These are phyloP conservation scores for Chaetomium strumarium DNA, from an alignment of 2,329 filamentous ascomycete species.

Conservation along the genomic window DNA sequence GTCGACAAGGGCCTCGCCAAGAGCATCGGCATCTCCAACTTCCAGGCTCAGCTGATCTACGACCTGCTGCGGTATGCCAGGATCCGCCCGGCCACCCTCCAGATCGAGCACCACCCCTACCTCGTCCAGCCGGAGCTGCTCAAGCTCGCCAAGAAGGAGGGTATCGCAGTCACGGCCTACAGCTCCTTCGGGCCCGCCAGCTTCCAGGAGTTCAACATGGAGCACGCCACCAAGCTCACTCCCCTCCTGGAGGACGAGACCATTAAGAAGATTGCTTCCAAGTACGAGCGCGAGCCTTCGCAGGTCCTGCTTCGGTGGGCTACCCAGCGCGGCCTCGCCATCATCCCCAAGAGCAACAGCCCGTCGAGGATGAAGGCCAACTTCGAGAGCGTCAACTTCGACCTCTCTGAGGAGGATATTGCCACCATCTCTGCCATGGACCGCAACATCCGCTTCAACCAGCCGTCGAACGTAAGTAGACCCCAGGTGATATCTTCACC, in stretches of 20 bases:
- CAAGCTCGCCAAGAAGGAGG: constrained; percentile 61
- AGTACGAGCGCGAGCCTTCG: constrained; percentile 66
- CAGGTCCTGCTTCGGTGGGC: constrained; percentile 85
- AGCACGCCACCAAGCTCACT: constrained; percentile 57
- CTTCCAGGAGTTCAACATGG: constrained; percentile 72
- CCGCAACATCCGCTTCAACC: constrained; percentile 66
- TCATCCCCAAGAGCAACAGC: constrained; percentile 72
- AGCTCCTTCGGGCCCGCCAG: constrained; percentile 75
- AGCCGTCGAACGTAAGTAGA: constrained; percentile 47
- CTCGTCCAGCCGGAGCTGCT: constrained; percentile 69
- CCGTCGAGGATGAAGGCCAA: constrained; percentile 54
- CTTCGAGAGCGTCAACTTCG: constrained; percentile 59
- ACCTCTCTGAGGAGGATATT: constrained; percentile 61
- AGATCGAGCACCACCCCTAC: constrained; percentile 90
- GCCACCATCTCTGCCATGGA: constrained; percentile 61
- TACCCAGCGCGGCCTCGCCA: constrained; percentile 72
- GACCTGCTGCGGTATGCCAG: constrained; percentile 74
- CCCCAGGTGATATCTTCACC: not conserved
- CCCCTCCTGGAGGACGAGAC: constrained; percentile 65
- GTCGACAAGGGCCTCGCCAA: constrained; percentile 62
- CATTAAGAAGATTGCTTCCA: constrained; percentile 60
- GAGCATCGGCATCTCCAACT: constrained; percentile 79
- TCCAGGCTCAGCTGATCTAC: constrained; percentile 70
- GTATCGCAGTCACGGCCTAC: constrained; percentile 74
- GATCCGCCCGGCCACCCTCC: constrained; percentile 68